phyloP scores from a whole-genome alignment of 768 basidiomycete genomes.

The Boletellus emodensis region DNA sequence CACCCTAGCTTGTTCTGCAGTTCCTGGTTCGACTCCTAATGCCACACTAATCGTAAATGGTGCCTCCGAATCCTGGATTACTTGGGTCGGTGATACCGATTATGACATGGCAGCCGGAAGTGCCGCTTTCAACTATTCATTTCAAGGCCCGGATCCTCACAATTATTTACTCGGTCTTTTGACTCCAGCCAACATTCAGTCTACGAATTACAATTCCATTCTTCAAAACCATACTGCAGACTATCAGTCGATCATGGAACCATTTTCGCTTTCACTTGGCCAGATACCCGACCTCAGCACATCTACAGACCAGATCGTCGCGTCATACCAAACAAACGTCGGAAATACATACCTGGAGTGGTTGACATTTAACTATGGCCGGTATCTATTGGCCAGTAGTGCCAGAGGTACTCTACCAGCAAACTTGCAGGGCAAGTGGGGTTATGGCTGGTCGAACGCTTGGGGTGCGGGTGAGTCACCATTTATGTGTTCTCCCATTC shows the following conservation, averaged over 20 bases:
- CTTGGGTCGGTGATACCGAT: conserved; percentile 73
- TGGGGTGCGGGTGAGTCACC: conserved; percentile 57
- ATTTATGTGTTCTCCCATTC: not conserved
- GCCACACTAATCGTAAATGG: conserved; percentile 46
- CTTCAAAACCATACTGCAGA: conserved; percentile 51
- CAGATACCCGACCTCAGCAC: conserved; percentile 48
- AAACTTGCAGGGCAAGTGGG: conserved; percentile 77
- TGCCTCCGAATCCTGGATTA: conserved; percentile 56
- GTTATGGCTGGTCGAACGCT: conserved; percentile 45
- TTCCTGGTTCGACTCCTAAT: conserved; percentile 32
- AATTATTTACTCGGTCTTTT: conserved; percentile 38
- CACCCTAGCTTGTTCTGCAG: conserved; percentile 30
- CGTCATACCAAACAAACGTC: conserved; percentile 47
- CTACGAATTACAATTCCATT: conserved; percentile 35
- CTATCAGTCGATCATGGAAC: conserved; percentile 39
- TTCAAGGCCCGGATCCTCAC: conserved; percentile 62
- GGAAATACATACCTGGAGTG: conserved; percentile 70
- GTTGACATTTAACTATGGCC: conserved; percentile 68
- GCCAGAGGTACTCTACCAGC: conserved; percentile 61
- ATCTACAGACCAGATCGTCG: conserved; percentile 56
- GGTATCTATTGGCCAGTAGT: conserved; percentile 62
- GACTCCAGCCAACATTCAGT: conserved; percentile 19
- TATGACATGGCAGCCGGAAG: conserved; percentile 63
- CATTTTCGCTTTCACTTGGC: conserved; percentile 58
- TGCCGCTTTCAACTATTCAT: conserved; percentile 52